phyloP scores from a whole-genome alignment of 352 stramenopile genomes.

The Phytophthora parvispora region DNA sequence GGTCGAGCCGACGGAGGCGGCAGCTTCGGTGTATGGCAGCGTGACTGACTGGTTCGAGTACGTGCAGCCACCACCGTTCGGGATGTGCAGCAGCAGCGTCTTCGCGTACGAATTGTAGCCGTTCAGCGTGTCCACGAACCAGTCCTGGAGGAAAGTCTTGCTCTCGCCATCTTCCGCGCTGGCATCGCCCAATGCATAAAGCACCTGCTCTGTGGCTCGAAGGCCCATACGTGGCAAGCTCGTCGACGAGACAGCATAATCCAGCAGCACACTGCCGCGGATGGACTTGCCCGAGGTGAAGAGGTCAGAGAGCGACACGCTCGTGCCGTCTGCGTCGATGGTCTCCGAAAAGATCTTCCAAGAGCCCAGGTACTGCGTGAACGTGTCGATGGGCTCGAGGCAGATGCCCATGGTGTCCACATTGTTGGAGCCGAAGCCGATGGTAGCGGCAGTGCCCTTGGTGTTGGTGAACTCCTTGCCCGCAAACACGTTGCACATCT shows the following conservation, averaged over 20 bases:
- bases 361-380: conserved; percentile 42
- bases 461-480: conserved; percentile 55
- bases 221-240: conserved; percentile 38
- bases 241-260: conserved; percentile 23
- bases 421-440: conserved; percentile 37
- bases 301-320: conserved; percentile 40
- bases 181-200: conserved; percentile 2
- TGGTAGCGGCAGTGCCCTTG: conserved; percentile 21
- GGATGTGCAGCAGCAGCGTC: conserved; percentile 38
- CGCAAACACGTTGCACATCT: conserved; percentile 56
- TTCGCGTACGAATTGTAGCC: background rate
- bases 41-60: conserved; percentile 32
- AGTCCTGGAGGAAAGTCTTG: background rate
- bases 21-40: conserved; percentile 20
- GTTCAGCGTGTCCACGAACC: background rate
- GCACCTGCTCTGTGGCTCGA: conserved; percentile 17
- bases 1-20: background rate
- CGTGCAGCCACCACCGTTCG: conserved; percentile 33
- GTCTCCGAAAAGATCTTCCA: conserved; percentile 43
- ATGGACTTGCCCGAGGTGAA: conserved; percentile 56
- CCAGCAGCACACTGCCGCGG: conserved; percentile 20
- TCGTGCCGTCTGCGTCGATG: conserved; percentile 10
- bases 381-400: conserved; percentile 43
- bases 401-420: conserved; percentile 51
- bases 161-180: background rate